Evolutionary conservation across 768 basidiomycete genomes (phyloP), one percentile per base, ranked within the genome.

Genomic region (Phaffia tasmanica): DNA sequence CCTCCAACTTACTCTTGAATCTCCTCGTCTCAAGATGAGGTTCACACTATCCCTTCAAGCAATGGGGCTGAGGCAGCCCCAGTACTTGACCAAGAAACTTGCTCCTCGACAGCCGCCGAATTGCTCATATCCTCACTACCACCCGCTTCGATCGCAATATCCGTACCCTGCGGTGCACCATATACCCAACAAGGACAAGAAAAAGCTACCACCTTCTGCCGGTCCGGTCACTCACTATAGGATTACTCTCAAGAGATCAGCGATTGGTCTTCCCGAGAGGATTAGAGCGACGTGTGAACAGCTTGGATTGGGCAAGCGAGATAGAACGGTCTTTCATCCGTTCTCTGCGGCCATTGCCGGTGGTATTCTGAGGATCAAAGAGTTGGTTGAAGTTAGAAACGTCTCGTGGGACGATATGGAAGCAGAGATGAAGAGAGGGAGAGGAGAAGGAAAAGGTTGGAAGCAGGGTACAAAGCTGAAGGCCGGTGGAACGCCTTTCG

Each of bases 191-290:
- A 4, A 14, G 15, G 4, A 29, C 35, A 35, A 35, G 14, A 18
- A 23, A 1, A 4, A 50, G 29, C 8, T 9, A 25, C 30, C 42
- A n/a, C 27, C 53, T 5, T 27, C 25, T 5, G 25, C 53, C 56
- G 53, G 49, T 19, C 62, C 62, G 54, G 70, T 75, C 7, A 89
- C 91, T 0, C 88, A 94, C 77, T 92, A 82, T 80, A 88, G 87
- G 79, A 86, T 97, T 72, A 94, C 91, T 23, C 84, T 93, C 32
- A 83, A 83, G 14, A 87, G 92, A 64, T 93, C 91, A 6, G 86
- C 84, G 58, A 92, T 93, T 69, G 86, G 89, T 0, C 83, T 94
- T 11, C 85, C 86, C 2, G 79, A 83, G 65, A 81, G 81, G 71
- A 83, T 84, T 65, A 81, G 85, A 73, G 84, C 81, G 57, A 93